These are phyloP conservation scores for Euphorbia corollata DNA, from an alignment of 441 rosid species.

Conservation along the genomic window DNA sequence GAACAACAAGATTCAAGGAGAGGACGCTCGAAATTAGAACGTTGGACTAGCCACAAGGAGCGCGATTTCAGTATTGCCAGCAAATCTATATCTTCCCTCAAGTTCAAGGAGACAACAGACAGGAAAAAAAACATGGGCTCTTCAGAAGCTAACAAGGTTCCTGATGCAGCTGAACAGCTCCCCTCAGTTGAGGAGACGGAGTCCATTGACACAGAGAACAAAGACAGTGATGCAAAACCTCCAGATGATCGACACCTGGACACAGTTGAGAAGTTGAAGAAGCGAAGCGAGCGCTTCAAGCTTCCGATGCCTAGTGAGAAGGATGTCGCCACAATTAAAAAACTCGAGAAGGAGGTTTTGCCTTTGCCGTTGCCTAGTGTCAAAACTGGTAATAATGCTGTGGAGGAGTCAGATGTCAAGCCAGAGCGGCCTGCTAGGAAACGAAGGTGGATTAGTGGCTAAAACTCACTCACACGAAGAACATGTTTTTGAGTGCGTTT, in stretches of 20 bases:
- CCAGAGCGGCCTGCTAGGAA: constrained; percentile 92
- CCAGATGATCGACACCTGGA: constrained; percentile 69
- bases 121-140: constrained; percentile 38
- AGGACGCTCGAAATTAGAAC: constrained; percentile 87
- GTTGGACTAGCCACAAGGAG: constrained; percentile 95
- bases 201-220: constrained; percentile 40
- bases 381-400: constrained; percentile 42
- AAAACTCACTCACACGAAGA: constrained; percentile 25
- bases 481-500: constrained; percentile 8
- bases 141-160: constrained; percentile 30
- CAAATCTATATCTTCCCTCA: constrained; percentile 60
- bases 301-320: constrained; percentile 90
- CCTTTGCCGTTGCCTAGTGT: constrained; percentile 27
- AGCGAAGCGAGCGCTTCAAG: constrained; percentile 95
- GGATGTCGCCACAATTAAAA: constrained; percentile 49
- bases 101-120: constrained; percentile 51
- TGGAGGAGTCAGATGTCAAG: constrained; percentile 56
- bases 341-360: constrained; percentile 49
- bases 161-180: constrained; percentile 34
- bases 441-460: constrained; percentile 78
- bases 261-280: constrained; percentile 95
- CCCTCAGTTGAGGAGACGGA: constrained; percentile 42
- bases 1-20: constrained; percentile 69
- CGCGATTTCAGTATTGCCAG: constrained; percentile 50
- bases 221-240: constrained; percentile 50